phyloP scores from a whole-genome alignment of 495 filamentous ascomycete species.

The Neurospora sublineolata region DNA sequence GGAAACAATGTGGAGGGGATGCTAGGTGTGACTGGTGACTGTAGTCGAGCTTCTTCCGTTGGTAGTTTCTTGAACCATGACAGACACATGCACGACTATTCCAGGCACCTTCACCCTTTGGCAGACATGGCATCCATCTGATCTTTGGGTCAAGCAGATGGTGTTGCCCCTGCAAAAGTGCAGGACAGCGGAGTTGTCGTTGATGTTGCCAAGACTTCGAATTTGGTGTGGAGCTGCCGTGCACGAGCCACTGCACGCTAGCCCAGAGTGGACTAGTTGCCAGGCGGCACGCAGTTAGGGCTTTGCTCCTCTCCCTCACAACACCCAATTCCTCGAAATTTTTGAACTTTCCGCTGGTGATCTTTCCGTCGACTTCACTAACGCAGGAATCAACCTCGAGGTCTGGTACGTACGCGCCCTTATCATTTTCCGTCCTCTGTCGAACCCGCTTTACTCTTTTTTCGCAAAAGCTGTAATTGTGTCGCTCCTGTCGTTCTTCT shows the following conservation, averaged over 20 bases:
- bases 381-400: constrained; percentile 20
- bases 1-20: not conserved
- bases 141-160: not conserved
- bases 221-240: constrained; percentile 3
- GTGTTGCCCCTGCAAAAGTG: not conserved
- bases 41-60: not conserved
- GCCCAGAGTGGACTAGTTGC: constrained; percentile 1
- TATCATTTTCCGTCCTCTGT: not conserved
- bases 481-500: not conserved
- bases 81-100: not conserved
- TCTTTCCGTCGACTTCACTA: constrained; percentile 17
- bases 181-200: not conserved
- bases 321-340: constrained; percentile 16
- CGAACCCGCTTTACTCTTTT: not conserved
- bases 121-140: not conserved
- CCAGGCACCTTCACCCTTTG: not conserved
- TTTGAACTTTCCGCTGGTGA: constrained; percentile 14
- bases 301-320: constrained; percentile 17
- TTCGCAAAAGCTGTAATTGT: not conserved
- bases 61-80: not conserved
- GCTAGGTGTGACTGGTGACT: not conserved
- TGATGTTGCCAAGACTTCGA: not conserved
- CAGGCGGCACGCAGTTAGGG: constrained; percentile 17
- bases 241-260: constrained; percentile 3
- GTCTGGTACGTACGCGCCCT: constrained; percentile 13